Evolutionary conservation across 108 stramenopile genomes (phyloP), one percentile per base, ranked within the genome.

Genomic region (Cyclotella kingstonii): DNA sequence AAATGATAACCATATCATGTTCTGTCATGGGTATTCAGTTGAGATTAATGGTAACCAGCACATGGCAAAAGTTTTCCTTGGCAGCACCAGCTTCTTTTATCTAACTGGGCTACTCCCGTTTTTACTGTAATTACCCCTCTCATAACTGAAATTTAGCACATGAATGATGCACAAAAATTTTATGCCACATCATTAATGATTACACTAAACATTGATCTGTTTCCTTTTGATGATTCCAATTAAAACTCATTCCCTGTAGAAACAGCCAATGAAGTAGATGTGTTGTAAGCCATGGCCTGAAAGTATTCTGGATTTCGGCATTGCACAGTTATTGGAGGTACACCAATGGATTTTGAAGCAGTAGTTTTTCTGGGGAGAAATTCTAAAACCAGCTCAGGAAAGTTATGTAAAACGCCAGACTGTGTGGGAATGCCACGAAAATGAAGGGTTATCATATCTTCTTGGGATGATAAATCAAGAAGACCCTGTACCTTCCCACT

Each of bases 401-500:
- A 87, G 3, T 42, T 21, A 15, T 73, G 62, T 17, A 84, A 51
- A 21, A 82, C 45, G 2, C 86, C 86, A 19, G 82, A 57, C 7
- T 76, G 68, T 12, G 80, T 60, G 14, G 86, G 86, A 38, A 84
- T 87, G 28, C 77, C 81, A 17, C 82, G 35, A n/a, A 84, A 82
- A 23, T 82, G 71, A 56, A 82, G 59, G 29, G 74, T 57, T 15
- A 82, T 41, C 0, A 40, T 47, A 14, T 58, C 70, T 41, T 60
- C 43, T 18, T 30, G 36, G 11, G 28, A 38, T 19, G 68, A 67
- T 5, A 44, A 50, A 22, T 79, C 66, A 19, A 88, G 49, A 2
- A 79, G 55, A 27, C 87, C 87, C 62, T 78, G 81, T 0, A 88
- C 80, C 52, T 81, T 83, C 45, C 76, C 76, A 25, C 80, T 82